Conservation (phyloP, 306 rosid species). For the Alnus rubra region DNA sequence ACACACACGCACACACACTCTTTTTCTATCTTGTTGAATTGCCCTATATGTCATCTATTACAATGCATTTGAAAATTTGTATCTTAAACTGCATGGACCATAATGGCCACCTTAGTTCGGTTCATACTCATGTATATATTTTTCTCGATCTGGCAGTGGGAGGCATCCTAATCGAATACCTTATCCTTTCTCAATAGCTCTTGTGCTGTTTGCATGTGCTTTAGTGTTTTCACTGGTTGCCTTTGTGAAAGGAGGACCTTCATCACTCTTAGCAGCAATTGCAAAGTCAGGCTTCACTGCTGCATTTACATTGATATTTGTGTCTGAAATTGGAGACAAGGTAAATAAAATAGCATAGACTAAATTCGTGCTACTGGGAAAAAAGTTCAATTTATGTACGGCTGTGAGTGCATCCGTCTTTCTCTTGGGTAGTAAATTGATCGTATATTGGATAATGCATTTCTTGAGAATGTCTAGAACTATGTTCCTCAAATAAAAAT, state of each 20-base stretch:
- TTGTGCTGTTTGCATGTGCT: conserved; percentile 77
- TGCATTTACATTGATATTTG: conserved; percentile 88
- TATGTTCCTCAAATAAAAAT: background rate
- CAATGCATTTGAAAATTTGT: background rate
- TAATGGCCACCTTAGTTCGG: background rate
- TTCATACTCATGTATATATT: conserved; percentile 28
- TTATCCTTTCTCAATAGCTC: conserved; percentile 67
- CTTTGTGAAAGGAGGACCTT: conserved; percentile 84
- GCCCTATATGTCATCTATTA: conserved; percentile 21
- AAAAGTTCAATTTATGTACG: background rate
- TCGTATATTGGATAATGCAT: background rate
- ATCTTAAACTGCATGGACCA: conserved; percentile 3
- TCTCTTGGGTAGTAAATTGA: background rate
- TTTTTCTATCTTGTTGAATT: background rate
- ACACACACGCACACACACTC: background rate
- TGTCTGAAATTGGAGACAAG: conserved; percentile 99
- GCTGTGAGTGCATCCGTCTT: background rate
- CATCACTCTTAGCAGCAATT: conserved; percentile 69
- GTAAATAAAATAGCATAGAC: conserved; percentile 39
- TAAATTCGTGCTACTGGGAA: background rate
- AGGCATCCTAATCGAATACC: conserved; percentile 66
- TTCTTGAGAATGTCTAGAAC: background rate
- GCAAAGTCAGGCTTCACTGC: conserved; percentile 97
- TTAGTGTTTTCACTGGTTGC: conserved; percentile 78
- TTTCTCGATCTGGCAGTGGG: conserved; percentile 61